phyloP scores from a whole-genome alignment of 148 eudicot genomes.

The Fagopyrum esculentum region DNA sequence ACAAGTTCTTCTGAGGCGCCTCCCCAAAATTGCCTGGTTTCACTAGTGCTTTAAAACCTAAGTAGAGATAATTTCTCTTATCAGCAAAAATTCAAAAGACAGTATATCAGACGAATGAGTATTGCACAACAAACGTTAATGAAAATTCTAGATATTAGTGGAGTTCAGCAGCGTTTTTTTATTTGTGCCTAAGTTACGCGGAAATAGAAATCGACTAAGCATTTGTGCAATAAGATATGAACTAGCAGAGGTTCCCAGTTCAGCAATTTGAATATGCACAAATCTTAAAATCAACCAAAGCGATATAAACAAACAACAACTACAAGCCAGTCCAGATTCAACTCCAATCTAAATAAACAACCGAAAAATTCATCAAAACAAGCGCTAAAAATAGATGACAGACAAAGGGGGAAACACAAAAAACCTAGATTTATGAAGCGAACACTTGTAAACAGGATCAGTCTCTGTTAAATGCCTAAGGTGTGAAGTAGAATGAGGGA shows the following conservation, averaged over 20 bases:
- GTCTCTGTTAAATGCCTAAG: neutral
- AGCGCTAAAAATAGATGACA: neutral
- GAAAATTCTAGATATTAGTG: neutral
- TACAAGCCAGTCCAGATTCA: neutral
- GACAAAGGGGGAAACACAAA: neutral
- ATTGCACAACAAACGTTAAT: neutral
- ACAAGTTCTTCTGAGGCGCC: neutral
- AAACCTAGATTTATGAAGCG: constrained; percentile 2
- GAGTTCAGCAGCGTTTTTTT: neutral
- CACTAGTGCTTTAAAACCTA: neutral
- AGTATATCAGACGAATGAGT: neutral
- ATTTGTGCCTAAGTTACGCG: constrained; percentile 5
- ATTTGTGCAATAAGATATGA: neutral
- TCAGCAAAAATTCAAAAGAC: neutral
- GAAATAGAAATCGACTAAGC: neutral
- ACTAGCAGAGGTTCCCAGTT: neutral
- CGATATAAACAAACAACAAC: neutral
- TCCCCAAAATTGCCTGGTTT: neutral
- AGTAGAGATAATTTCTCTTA: neutral
- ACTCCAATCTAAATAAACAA: neutral
- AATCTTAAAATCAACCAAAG: neutral
- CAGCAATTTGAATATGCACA: neutral
- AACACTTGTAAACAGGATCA: neutral
- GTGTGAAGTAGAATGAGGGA: neutral
- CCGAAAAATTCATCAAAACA: neutral